Conservation (phyloP, 1,284 basidiomycete genomes). For the Ganoderma resinaceum region DNA sequence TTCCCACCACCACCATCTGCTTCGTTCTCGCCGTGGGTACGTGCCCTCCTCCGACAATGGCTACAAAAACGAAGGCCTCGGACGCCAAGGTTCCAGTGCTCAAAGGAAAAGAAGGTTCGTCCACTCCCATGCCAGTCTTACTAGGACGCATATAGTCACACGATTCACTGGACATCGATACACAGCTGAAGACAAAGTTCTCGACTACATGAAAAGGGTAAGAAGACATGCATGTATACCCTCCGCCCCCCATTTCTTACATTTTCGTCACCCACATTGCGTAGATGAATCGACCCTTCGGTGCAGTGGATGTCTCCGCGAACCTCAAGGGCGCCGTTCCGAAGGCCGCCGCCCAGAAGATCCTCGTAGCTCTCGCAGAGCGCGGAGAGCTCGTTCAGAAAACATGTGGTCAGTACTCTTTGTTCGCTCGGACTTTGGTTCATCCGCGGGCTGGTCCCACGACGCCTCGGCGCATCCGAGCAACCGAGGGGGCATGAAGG, state of each 20-base stretch:
- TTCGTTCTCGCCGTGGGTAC: not conserved
- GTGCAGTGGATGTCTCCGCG: conserved; percentile 86
- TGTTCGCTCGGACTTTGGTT: not conserved
- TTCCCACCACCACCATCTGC: not conserved
- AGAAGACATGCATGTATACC: conserved; percentile 12
- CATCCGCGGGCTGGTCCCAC: not conserved
- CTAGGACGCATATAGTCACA: conserved; percentile 5
- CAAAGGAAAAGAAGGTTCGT: conserved; percentile 73
- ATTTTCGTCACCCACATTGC: conserved; percentile 13
- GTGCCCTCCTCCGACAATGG: conserved; percentile 25
- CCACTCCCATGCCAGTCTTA: not conserved
- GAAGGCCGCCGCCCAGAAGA: conserved; percentile 84
- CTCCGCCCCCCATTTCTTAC: not conserved
- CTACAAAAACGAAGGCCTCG: conserved; percentile 43
- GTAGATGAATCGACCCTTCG: conserved; percentile 79
- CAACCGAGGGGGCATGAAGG: not conserved
- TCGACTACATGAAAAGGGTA: conserved; percentile 78
- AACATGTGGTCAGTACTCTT: conserved; percentile 66
- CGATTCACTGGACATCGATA: conserved; percentile 41
- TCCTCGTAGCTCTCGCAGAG: conserved; percentile 78
- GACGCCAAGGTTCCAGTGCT: conserved; percentile 65
- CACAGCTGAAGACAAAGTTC: conserved; percentile 67
- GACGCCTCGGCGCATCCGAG: not conserved
- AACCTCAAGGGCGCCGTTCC: conserved; percentile 88
- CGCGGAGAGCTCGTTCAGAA: conserved; percentile 80